A percentile compares a stretch with the other conserved stretches of the same genome.
Evolutionary conservation across 2,329 filamentous ascomycete genomes (phyloP).

Genomic region (Xylaria polymorpha): DNA sequence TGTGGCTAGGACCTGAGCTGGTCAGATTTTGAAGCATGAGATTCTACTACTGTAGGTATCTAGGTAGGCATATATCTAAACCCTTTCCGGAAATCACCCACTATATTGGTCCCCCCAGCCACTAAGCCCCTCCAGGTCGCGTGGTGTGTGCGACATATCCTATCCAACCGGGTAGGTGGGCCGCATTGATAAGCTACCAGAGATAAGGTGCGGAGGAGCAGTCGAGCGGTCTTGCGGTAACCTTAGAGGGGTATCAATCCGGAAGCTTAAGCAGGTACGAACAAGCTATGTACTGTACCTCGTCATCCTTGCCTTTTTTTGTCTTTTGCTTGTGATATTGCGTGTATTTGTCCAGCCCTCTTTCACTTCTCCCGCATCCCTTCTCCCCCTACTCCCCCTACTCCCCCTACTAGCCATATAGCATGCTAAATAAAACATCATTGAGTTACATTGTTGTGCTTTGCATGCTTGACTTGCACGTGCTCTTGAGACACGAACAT

Average conservation of each 20-base stretch:
- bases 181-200: background rate
- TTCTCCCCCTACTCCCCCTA: background rate
- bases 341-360: slow-evolving; percentile 16
- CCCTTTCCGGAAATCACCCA: too few relatives aligned
- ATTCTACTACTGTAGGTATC: too few relatives aligned
- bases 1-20: too few relatives aligned
- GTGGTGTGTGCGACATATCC: too few relatives aligned
- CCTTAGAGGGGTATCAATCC: slow-evolving; percentile 21
- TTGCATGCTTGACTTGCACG: background rate
- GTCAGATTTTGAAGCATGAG: too few relatives aligned
- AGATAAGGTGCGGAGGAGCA: slow-evolving; percentile 12
- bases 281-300: slow-evolving; percentile 2
- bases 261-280: slow-evolving; percentile 13
- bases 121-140: background rate
- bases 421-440: background rate
- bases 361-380: background rate
- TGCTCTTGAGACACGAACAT: slow-evolving; percentile 1
- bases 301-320: slow-evolving; percentile 10
- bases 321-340: slow-evolving; percentile 4
- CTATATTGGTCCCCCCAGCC: too few relatives aligned
- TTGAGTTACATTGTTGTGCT: background rate
- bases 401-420: background rate
- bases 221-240: background rate
- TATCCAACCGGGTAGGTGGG: too few relatives aligned
- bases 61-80: too few relatives aligned